A percentile compares a stretch with the other conserved stretches of the same genome.
These are phyloP conservation scores for Boletus edulis DNA, from an alignment of 768 basidiomycete genomes.

Conservation along the genomic window DNA sequence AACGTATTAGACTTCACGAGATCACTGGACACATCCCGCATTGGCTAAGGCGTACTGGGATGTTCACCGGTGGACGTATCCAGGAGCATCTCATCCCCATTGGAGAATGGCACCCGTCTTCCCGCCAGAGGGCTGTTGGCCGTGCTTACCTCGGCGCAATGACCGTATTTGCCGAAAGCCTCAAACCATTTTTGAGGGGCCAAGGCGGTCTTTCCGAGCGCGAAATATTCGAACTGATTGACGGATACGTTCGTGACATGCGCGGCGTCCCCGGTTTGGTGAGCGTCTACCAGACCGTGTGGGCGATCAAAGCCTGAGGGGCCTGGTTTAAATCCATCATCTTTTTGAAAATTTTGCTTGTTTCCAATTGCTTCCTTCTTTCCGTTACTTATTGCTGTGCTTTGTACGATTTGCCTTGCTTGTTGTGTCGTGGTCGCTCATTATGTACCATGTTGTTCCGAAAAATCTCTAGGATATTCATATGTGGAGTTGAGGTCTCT, in stretches of 20 bases:
- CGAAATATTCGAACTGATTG: conserved; percentile 39
- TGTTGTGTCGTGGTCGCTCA: too few species aligned
- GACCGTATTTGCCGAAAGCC: conserved; percentile 44
- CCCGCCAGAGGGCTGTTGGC: conserved; percentile 39
- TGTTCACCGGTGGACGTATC: conserved; percentile 42
- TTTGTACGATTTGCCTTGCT: too few species aligned
- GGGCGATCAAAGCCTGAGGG: conserved; percentile 35
- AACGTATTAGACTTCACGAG: conserved; percentile 36
- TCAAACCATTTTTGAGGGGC: conserved; percentile 44
- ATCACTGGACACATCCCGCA: conserved; percentile 37
- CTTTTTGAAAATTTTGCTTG: background rate
- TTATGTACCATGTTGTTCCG: too few species aligned
- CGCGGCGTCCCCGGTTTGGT: conserved; percentile 46
- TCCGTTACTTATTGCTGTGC: too few species aligned
- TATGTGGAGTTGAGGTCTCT: too few species aligned
- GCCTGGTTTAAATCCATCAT: background rate
- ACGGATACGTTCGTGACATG: conserved; percentile 47
- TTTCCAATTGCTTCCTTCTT: background rate
- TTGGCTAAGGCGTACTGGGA: conserved; percentile 35
- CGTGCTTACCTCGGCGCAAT: conserved; percentile 38
- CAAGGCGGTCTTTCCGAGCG: conserved; percentile 37
- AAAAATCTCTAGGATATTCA: too few species aligned
- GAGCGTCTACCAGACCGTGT: conserved; percentile 47
- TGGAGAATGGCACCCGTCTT: conserved; percentile 49
- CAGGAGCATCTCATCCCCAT: conserved; percentile 47